A percentile compares a stretch with the other conserved stretches of the same genome.
Conservation (phyloP, 352 stramenopile genomes). For the Phytophthora syringae region DNA sequence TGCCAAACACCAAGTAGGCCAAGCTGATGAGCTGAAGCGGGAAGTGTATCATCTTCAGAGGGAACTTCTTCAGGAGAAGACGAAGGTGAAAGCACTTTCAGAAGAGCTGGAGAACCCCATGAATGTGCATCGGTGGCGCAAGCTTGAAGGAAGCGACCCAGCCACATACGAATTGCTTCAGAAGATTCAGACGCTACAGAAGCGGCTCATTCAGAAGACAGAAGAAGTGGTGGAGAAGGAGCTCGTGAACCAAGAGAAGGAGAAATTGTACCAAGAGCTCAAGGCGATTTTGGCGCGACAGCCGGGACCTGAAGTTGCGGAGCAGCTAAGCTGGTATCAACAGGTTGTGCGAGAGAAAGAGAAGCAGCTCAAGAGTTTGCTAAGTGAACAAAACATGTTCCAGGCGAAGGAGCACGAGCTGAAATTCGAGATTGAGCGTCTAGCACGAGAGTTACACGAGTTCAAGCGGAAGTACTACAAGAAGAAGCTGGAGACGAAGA, state of each 20-base stretch:
- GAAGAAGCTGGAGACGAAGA: conserved; percentile 89
- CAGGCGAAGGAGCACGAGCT: conserved; percentile 94
- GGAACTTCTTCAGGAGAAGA: conserved; percentile 95
- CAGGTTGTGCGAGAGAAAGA: conserved; percentile 96
- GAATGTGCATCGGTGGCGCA: conserved; percentile 97
- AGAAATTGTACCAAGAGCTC: conserved; percentile 95
- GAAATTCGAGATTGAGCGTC: conserved; percentile 95
- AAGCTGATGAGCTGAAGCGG: conserved; percentile 89
- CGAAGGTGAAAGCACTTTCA: conserved; percentile 96
- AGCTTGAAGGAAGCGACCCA: conserved; percentile 96
- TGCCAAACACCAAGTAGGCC: conserved; percentile 87
- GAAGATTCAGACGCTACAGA: conserved; percentile 97
- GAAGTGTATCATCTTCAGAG: conserved; percentile 92
- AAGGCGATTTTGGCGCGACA: conserved; percentile 94
- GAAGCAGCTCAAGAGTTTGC: conserved; percentile 96
- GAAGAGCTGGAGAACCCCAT: conserved; percentile 97
- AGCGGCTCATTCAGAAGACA: conserved; percentile 95
- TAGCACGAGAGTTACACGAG: conserved; percentile 92
- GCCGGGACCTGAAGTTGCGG: conserved; percentile 94
- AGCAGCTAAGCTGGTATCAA: conserved; percentile 96
- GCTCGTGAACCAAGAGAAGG: conserved; percentile 95
- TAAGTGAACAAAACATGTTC: conserved; percentile 98
- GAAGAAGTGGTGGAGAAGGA: conserved; percentile 96
- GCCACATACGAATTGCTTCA: conserved; percentile 96
- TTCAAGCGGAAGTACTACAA: conserved; percentile 98